phyloP scores from a whole-genome alignment of 2,329 filamentous ascomycete species.

The Alternaria angustiovoidea region DNA sequence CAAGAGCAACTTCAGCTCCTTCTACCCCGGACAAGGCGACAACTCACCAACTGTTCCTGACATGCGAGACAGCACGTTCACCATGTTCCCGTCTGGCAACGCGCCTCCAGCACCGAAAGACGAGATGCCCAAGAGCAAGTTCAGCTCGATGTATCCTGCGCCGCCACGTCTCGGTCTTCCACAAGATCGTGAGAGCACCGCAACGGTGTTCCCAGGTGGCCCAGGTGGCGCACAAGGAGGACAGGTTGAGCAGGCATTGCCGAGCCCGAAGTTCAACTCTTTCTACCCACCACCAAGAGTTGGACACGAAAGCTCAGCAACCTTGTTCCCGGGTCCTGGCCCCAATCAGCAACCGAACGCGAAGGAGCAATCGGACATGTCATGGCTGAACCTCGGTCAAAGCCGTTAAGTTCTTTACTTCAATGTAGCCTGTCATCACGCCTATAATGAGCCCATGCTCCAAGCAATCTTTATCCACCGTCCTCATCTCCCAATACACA shows the following conservation, averaged over 20 bases:
- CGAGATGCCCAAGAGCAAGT: conserved; percentile 31
- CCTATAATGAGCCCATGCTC: conserved; percentile 17
- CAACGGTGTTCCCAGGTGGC: conserved; percentile 44
- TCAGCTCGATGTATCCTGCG: conserved; percentile 38
- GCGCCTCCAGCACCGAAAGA: conserved; percentile 23
- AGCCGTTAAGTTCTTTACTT: conserved; percentile 26
- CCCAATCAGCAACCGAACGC: conserved; percentile 22
- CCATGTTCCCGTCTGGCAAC: conserved; percentile 38
- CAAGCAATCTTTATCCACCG: conserved; percentile 2
- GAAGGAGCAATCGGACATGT: conserved; percentile 69
- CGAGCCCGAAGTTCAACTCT: conserved; percentile 64
- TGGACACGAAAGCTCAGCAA: conserved; percentile 66
- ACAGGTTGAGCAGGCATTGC: conserved; percentile 19
- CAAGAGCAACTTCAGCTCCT: conserved; percentile 65
- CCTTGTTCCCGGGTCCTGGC: conserved; percentile 38
- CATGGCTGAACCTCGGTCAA: conserved; percentile 77
- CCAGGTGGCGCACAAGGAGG: conserved; percentile 22
- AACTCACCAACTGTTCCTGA: conserved; percentile 63
- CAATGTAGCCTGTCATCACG: conserved; percentile 1
- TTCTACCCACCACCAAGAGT: conserved; percentile 51
- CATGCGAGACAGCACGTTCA: conserved; percentile 66
- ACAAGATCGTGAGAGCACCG: conserved; percentile 62
- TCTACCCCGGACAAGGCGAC: conserved; percentile 53
- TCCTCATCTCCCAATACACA: conserved; percentile 18
- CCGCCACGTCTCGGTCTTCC: conserved; percentile 39